phyloP scores from a whole-genome alignment of 805 yeast species.

The Candida nemodendra region DNA sequence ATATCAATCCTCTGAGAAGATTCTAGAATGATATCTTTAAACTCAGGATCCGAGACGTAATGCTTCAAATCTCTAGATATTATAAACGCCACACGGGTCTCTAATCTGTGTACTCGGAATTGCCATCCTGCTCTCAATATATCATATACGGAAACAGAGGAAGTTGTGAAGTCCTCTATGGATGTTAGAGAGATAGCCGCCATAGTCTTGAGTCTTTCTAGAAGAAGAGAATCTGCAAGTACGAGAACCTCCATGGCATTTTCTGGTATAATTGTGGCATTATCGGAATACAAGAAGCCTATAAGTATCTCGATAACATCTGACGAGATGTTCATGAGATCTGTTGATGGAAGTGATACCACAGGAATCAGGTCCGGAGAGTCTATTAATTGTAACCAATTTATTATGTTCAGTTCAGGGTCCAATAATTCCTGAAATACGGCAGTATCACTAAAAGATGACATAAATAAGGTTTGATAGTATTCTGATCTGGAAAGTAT shows the following conservation, averaged over 20 bases:
- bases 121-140: constrained; percentile 67
- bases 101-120: constrained; percentile 61
- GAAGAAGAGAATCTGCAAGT: constrained; percentile 57
- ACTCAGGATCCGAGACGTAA: constrained; percentile 36
- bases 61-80: constrained; percentile 50
- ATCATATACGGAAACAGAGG: constrained; percentile 47
- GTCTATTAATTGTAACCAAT: constrained; percentile 12
- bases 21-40: constrained; percentile 33
- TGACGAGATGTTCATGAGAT: constrained; percentile 5
- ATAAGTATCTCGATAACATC: constrained; percentile 43
- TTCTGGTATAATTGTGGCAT: constrained; percentile 47
- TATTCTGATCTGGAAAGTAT: constrained; percentile 61
- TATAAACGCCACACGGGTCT: constrained; percentile 56
- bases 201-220: constrained; percentile 64
- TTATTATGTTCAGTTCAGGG: constrained; percentile 19
- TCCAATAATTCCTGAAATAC: constrained; percentile 16
- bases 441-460: constrained; percentile 37
- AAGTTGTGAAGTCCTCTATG: constrained; percentile 17
- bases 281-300: constrained; percentile 59
- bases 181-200: constrained; percentile 52
- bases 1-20: constrained; percentile 51
- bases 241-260: constrained; percentile 54
- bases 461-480: constrained; percentile 60
- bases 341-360: constrained; percentile 20
- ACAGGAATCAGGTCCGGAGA: constrained; percentile 21